Evolutionary conservation across 2,329 filamentous ascomycete genomes (phyloP).

Genomic region (Monascus ruber): DNA sequence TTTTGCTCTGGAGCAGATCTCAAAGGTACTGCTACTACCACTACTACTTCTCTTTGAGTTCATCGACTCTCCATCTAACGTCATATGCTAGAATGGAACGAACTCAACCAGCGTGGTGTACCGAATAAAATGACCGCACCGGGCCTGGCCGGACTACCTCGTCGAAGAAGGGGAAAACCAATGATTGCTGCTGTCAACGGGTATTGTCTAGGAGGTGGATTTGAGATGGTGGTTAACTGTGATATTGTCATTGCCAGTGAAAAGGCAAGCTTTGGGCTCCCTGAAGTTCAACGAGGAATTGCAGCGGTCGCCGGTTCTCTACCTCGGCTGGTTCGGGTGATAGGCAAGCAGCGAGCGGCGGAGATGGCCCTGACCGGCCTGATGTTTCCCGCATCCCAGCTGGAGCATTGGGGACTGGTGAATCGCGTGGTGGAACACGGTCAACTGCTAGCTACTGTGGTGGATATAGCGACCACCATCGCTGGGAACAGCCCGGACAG

Average conservation of each 20-base stretch:
- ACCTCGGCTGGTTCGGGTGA: constrained; percentile 52
- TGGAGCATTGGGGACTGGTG: constrained; percentile 56
- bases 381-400: constrained; percentile 47
- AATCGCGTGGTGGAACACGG: constrained; percentile 48
- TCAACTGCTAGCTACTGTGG: constrained; percentile 29
- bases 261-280: constrained; percentile 53
- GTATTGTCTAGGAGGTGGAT: constrained; percentile 61
- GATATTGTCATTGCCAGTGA: constrained; percentile 55
- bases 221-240: constrained; percentile 63
- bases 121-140: constrained; percentile 5
- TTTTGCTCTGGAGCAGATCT: constrained; percentile 37
- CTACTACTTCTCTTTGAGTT: no score
- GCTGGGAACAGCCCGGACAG: constrained; percentile 61
- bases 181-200: constrained; percentile 67
- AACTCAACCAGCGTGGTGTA: constrained; percentile 9
- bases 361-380: constrained; percentile 62
- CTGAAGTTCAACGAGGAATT: constrained; percentile 61
- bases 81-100: constrained; percentile 31
- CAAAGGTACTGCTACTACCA: no score
- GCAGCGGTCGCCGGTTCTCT: constrained; percentile 60
- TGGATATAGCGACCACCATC: constrained; percentile 51
- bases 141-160: constrained; percentile 34
- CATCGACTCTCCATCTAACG: no score
- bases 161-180: constrained; percentile 48
- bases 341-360: constrained; percentile 57